Base-by-base conservation (phyloP, 2,329 filamentous ascomycete genomes). In the Aspergillus pseudoviridinutans region DNA sequence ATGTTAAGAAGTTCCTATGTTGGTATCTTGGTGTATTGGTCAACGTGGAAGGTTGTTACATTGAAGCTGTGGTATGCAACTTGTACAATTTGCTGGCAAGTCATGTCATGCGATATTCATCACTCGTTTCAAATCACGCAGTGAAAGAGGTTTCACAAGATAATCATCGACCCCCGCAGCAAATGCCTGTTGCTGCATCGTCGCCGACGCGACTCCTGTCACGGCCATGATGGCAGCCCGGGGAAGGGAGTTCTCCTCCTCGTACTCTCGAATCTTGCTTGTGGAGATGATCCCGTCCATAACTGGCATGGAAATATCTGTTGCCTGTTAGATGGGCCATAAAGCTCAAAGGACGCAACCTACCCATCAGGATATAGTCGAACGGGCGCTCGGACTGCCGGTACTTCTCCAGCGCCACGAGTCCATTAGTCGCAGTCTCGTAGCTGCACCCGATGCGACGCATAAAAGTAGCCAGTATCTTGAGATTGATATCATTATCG, bases 261-360 rank as follows among this genome's bases (percentile, higher is more conserved):
- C 73, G 32, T 68, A 64, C 25, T 68, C 63, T 22, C 77, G 71
- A 54, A 79, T 79, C 20, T 69, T 69, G 14, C 71, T 67, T 1
- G 77, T 77, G 6, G 76, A 74, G 25, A 71, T 69, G 27, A 79
- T 73, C 1, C 77, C 77, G 54, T 78, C 71, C 72, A 78, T 73
- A 6, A 77, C 63, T 1, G 76, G 76, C 76, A 78, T 78, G 17
- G 70, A 74, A 22, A 79, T 71, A 56, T 78, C 76, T 77, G 66
- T 59, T 69, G 51, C 66, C 58, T 4, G 22, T 29, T 46, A 42
- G 58, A 4, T 25, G 24, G 5, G 7, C 10, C 17, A 12, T 28
- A 4, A 8, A 3, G n/a, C 25, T 46, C 32, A 42, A 4, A 41
- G 14, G 32, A 14, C 14, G 2, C n/a, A 5, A 61, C 66, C 25